Evolutionary conservation across 2,329 filamentous ascomycete genomes (phyloP).

Genomic region (Ophiocordyceps camponoti-floridani): DNA sequence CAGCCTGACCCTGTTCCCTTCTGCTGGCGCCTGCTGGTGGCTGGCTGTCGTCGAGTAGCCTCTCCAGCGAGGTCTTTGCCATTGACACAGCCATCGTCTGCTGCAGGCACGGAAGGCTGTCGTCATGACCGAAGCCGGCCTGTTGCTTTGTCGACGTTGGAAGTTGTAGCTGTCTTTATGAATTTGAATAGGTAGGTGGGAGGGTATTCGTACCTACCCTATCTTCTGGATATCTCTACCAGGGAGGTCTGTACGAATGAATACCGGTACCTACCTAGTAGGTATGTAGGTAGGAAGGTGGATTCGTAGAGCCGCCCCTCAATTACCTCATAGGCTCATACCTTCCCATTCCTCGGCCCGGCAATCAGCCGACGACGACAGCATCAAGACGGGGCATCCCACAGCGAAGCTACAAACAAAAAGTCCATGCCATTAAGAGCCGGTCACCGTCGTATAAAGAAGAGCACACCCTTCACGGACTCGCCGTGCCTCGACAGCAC

Average conservation of each 20-base stretch:
- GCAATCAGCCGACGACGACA: slow-evolving; percentile 3
- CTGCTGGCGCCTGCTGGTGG: slow-evolving; percentile 7
- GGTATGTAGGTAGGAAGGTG: neutral
- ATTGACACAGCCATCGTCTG: no score
- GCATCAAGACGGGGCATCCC: no score
- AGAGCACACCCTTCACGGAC: slow-evolving; percentile 15
- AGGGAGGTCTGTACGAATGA: no score
- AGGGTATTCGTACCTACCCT: no score
- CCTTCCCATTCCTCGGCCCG: slow-evolving; percentile 4
- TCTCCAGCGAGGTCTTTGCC: slow-evolving; percentile 13
- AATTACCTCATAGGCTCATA: no score
- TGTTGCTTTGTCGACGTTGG: neutral
- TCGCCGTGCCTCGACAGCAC: neutral
- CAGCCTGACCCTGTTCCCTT: slow-evolving; percentile 37
- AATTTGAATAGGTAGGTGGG: no score
- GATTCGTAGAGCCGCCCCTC: neutral
- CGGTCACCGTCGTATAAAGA: slow-evolving; percentile 19
- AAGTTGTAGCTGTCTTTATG: no score
- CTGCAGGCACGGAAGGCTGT: slow-evolving; percentile 19
- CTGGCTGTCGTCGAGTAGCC: slow-evolving; percentile 23
- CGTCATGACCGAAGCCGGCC: slow-evolving; percentile 1
- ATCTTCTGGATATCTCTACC: no score
- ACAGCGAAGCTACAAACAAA: no score
- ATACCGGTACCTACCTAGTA: no score
- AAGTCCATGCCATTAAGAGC: slow-evolving; percentile 16